These are phyloP conservation scores for Cotoneaster glaucophyllus DNA, from an alignment of 306 rosid genomes.

Conservation along the genomic window DNA sequence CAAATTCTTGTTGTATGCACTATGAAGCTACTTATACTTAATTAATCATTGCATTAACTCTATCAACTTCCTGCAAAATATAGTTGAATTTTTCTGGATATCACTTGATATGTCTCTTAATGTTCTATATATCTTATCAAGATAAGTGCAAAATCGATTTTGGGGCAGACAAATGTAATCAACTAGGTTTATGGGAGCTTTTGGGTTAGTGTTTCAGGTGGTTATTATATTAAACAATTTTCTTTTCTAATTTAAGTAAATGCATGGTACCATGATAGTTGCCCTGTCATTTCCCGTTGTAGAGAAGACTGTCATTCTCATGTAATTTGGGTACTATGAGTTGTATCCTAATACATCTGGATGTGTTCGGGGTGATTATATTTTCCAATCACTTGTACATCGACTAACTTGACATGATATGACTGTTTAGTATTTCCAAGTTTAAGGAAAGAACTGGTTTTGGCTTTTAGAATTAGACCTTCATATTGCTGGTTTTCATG, in stretches of 20 bases:
- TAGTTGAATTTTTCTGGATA: not conserved
- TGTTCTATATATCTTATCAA: not conserved
- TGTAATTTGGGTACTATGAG: not conserved
- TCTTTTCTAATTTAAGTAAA: not conserved
- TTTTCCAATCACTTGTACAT: not conserved
- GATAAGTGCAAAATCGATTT: not conserved
- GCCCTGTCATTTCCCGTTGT: not conserved
- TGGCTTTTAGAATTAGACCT: not conserved
- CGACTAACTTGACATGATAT: not conserved
- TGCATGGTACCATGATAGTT: not conserved
- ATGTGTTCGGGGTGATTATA: not conserved
- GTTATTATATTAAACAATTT: not conserved
- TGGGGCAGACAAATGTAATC: not conserved
- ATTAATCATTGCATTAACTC: not conserved
- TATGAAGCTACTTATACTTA: conserved; percentile 6
- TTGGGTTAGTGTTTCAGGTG: not conserved
- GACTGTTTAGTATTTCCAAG: not conserved
- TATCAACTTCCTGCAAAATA: not conserved
- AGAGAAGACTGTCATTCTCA: not conserved
- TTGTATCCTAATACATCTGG: not conserved
- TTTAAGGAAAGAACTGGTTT: not conserved
- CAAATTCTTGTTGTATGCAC: not conserved
- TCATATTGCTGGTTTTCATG: not conserved
- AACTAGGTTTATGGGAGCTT: not conserved
- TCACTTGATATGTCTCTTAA: not conserved